Evolutionary conservation across 345 rosid species (phyloP).

Genomic region (Euclidium syriacum): DNA sequence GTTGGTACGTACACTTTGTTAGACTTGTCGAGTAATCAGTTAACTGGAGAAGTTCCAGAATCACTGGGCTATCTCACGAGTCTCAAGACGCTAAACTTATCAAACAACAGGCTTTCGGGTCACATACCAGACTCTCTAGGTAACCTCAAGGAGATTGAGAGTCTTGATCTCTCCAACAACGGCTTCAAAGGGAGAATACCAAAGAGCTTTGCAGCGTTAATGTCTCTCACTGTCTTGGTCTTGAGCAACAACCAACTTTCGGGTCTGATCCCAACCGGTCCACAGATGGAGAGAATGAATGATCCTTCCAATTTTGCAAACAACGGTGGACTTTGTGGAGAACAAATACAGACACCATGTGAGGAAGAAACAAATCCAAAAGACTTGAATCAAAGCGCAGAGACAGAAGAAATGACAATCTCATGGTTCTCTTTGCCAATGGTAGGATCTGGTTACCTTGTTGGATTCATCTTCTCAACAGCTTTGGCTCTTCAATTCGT

Average conservation of each 20-base stretch:
- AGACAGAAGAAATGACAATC: background rate
- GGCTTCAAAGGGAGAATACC: background rate
- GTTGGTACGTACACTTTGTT: background rate
- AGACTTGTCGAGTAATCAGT: background rate
- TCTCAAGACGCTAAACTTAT: background rate
- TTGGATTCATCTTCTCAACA: background rate
- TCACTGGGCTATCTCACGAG: background rate
- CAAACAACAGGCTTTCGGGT: background rate
- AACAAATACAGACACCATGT: background rate
- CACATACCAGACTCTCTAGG: background rate
- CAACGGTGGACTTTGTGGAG: conserved; percentile 5
- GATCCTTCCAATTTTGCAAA: background rate
- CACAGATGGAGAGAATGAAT: conserved; percentile 8
- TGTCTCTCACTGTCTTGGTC: background rate
- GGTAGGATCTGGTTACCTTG: background rate
- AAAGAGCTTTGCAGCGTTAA: background rate
- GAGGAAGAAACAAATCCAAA: background rate
- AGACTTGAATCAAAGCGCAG: background rate
- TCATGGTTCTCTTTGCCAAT: background rate
- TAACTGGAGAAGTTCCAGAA: background rate
- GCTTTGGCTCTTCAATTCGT: background rate
- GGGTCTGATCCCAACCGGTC: background rate
- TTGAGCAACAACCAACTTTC: background rate
- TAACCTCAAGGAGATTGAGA: background rate
- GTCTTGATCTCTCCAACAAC: background rate